phyloP scores from a whole-genome alignment of 352 stramenopile genomes.

The Globisporangium echinulatum region DNA sequence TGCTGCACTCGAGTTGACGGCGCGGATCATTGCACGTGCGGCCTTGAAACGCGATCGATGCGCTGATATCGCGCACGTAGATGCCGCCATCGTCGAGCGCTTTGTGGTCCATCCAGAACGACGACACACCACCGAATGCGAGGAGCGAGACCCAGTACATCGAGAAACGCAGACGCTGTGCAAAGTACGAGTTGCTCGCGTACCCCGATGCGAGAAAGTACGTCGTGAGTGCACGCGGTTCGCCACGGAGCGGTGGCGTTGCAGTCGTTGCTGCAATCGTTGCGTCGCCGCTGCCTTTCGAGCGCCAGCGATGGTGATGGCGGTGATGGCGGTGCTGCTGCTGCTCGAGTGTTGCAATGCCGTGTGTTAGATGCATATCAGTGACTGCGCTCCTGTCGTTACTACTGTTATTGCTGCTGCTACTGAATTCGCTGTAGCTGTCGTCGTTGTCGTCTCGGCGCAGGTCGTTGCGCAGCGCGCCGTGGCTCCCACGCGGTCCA shows the following conservation, averaged over 20 bases:
- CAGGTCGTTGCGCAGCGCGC: not conserved
- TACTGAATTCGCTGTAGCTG: not conserved
- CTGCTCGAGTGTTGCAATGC: not conserved
- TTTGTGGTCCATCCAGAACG: slow-evolving; percentile 32
- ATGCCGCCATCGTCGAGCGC: slow-evolving; percentile 36
- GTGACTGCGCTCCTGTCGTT: not conserved
- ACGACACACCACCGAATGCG: slow-evolving; percentile 31
- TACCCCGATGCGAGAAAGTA: slow-evolving; percentile 45
- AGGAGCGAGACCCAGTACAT: slow-evolving; percentile 38
- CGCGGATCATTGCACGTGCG: slow-evolving; percentile 21
- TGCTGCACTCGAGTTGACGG: slow-evolving; percentile 19
- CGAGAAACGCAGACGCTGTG: slow-evolving; percentile 42
- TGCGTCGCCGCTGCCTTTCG: not conserved
- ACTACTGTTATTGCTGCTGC: not conserved
- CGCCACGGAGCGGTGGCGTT: slow-evolving; percentile 13
- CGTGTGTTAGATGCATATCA: not conserved
- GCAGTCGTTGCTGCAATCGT: not conserved
- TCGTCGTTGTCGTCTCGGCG: not conserved
- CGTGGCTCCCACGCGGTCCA: slow-evolving; percentile 1
- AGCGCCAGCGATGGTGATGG: not conserved
- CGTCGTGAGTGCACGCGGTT: slow-evolving; percentile 29
- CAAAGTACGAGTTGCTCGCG: slow-evolving; percentile 78
- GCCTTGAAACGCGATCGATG: slow-evolving; percentile 40
- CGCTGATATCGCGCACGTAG: slow-evolving; percentile 30
- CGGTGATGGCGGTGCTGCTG: not conserved